Evolutionary conservation across 129 eudicot genomes (phyloP).

Genomic region (Kitagawia praeruptora): DNA sequence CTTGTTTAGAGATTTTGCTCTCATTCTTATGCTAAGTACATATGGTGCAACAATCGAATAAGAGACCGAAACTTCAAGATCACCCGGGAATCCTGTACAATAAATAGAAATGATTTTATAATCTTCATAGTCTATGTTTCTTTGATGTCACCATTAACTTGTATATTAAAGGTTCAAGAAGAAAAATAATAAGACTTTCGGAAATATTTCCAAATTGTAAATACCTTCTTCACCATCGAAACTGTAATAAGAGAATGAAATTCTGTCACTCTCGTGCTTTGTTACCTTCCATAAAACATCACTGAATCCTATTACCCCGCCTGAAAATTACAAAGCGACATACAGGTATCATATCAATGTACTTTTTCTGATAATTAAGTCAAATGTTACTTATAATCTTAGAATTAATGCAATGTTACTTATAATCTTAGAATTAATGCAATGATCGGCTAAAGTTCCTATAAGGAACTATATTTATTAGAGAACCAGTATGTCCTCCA

Average conservation of each 20-base stretch:
- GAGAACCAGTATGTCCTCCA: too few relatives aligned
- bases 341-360: too few relatives aligned
- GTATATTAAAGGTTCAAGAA: not conserved
- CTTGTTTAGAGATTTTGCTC: conserved; percentile 60
- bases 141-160: not conserved
- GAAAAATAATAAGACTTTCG: not conserved
- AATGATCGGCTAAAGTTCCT: not conserved
- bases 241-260: conserved; percentile 24
- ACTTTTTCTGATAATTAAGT: not conserved
- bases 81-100: conserved; percentile 75
- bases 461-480: too few relatives aligned
- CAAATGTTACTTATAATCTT: not conserved
- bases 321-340: conserved; percentile 2
- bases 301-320: conserved; percentile 22
- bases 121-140: not conserved
- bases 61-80: conserved; percentile 45
- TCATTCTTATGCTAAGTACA: conserved; percentile 49
- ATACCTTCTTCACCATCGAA: conserved; percentile 33
- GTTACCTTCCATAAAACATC: conserved; percentile 23
- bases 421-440: not conserved
- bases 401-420: too few relatives aligned
- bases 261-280: conserved; percentile 7
- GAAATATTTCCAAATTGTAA: too few relatives aligned
- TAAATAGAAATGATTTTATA: too few relatives aligned
- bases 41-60: conserved; percentile 41